phyloP scores from a whole-genome alignment of 1,284 basidiomycete species.

The Tremellales sp. region DNA sequence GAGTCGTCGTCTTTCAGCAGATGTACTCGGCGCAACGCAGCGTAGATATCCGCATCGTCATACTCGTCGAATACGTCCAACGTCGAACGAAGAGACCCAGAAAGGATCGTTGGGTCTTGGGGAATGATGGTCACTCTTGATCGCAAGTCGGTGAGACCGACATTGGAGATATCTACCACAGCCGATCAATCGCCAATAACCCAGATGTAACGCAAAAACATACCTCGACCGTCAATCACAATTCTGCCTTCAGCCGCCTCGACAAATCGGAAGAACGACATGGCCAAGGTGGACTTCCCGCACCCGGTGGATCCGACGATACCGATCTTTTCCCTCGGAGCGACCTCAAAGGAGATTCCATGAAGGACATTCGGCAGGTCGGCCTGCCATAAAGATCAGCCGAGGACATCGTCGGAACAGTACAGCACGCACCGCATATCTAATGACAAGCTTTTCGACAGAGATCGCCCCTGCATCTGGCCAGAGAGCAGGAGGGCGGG shows the following conservation, averaged over 20 bases:
- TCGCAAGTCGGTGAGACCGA: slow-evolving; percentile 85
- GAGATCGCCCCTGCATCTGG: slow-evolving; percentile 69
- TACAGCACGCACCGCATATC: slow-evolving; percentile 68
- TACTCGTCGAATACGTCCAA: slow-evolving; percentile 91
- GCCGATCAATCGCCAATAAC: background rate
- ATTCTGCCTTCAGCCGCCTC: slow-evolving; percentile 81
- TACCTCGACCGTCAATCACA: slow-evolving; percentile 72
- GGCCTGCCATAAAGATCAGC: slow-evolving; percentile 25
- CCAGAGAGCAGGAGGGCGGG: slow-evolving; percentile 78
- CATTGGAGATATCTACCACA: slow-evolving; percentile 61
- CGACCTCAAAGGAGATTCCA: slow-evolving; percentile 69
- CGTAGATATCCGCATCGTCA: slow-evolving; percentile 77
- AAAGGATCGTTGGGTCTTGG: slow-evolving; percentile 87
- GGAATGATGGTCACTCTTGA: slow-evolving; percentile 82
- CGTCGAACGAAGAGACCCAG: slow-evolving; percentile 77
- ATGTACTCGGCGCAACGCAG: slow-evolving; percentile 81
- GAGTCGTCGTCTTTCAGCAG: slow-evolving; percentile 56
- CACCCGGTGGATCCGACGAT: slow-evolving; percentile 83
- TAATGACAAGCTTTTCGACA: slow-evolving; percentile 75
- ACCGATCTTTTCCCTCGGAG: slow-evolving; percentile 67
- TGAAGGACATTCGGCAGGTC: slow-evolving; percentile 80
- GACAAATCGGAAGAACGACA: slow-evolving; percentile 94
- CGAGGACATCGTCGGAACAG: background rate
- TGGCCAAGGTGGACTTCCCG: slow-evolving; percentile 73
- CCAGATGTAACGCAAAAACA: too few relatives aligned